Evolutionary conservation across 108 stramenopile species (phyloP), one percentile per base, ranked within the genome.

Genomic region (Ochromonas danica): DNA sequence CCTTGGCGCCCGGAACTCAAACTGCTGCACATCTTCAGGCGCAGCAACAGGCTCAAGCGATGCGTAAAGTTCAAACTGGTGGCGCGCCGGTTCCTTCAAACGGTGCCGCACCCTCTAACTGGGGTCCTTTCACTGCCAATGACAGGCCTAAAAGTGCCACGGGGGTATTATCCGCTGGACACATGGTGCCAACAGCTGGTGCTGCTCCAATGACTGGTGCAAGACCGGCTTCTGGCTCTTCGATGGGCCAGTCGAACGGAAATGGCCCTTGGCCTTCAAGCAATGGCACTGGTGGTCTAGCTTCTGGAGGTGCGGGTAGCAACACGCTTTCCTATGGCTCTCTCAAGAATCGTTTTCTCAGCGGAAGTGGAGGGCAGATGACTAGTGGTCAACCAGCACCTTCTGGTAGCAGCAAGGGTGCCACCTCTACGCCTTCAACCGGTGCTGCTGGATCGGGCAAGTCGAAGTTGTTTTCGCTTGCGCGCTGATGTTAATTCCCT

Each of bases 261-360:
- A n/a, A n/a, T n/a, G n/a, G n/a, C n/a, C n/a, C n/a, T n/a, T n/a
- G n/a, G n/a, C n/a, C n/a, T n/a, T n/a, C n/a, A n/a, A n/a, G n/a
- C n/a, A n/a, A n/a, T n/a, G n/a, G n/a, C n/a, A n/a, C n/a, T n/a
- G n/a, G n/a, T n/a, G n/a, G n/a, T n/a, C n/a, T n/a, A n/a, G n/a
- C n/a, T n/a, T n/a, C n/a, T n/a, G n/a, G n/a, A n/a, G n/a, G n/a
- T 38, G 17, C 45, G 14, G 25, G 10, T 41, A 42, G 51, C 40
- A 75, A 75, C 31, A 75, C 43, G 31, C 31, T 60, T 14, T 75
- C 72, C 6, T 75, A 75, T 36, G 72, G 72, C 17, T 35, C 3
- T 60, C 40, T 75, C 14, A 75, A 75, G 40, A 75, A 75, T 41
- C 14, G 51, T 30, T 36, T 75, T 27, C 25, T 75, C 3, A 6